These are phyloP conservation scores for Sonneratia caseolaris DNA, from an alignment of 345 rosid species.

Conservation along the genomic window DNA sequence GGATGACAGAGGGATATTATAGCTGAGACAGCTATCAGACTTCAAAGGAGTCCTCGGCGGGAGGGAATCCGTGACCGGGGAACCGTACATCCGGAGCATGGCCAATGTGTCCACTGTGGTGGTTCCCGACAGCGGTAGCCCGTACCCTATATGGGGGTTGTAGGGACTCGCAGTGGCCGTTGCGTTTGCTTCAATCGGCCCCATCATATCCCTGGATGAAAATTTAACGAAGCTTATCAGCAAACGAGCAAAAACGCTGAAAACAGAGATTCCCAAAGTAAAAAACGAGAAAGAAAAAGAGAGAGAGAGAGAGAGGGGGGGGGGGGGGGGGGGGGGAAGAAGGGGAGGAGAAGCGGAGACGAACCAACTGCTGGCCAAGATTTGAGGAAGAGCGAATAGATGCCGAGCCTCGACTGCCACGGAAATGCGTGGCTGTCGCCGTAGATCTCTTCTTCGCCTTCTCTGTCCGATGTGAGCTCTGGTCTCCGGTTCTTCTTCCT, in stretches of 20 bases:
- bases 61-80: constrained; percentile 29
- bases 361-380: constrained; percentile 5
- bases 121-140: constrained; percentile 33
- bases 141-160: constrained; percentile 32
- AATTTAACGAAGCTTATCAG: not conserved
- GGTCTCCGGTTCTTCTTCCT: not conserved
- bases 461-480: too few relatives aligned
- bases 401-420: constrained; percentile 19
- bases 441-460: not conserved
- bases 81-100: constrained; percentile 34
- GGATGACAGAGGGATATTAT: constrained; percentile 23
- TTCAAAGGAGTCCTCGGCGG: constrained; percentile 37
- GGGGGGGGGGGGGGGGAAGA: too few relatives aligned
- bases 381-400: constrained; percentile 12
- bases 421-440: not conserved
- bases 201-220: constrained; percentile 40
- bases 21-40: constrained; percentile 49
- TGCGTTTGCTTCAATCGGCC: constrained; percentile 26
- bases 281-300: too few relatives aligned
- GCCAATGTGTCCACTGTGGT: constrained; percentile 16
- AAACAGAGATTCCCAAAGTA: not conserved
- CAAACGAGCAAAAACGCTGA: not conserved
- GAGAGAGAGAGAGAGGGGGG: too few relatives aligned
- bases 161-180: constrained; percentile 19
- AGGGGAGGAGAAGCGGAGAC: too few relatives aligned